Percentiles rank a stretch among this genome's conserved stretches.
Evolutionary conservation across 106 monocot species (phyloP).

Genomic region (Acorus calamus): DNA sequence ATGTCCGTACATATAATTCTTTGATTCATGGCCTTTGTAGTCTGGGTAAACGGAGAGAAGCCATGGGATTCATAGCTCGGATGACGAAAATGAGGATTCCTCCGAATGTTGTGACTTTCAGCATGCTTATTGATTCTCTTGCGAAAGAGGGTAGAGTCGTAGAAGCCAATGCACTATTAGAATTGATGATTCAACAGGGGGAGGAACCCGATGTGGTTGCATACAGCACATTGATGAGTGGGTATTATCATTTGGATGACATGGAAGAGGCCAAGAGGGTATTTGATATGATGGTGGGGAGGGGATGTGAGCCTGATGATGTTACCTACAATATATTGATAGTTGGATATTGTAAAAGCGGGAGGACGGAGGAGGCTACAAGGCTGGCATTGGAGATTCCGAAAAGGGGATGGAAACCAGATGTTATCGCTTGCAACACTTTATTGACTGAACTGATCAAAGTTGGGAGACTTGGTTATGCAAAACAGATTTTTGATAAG

Average conservation of each 20-base stretch:
- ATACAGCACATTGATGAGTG: conserved; percentile 13
- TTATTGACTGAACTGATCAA: conserved; percentile 1
- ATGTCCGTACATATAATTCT: no score
- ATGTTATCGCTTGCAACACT: conserved; percentile 4
- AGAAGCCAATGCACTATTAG: conserved; percentile 4
- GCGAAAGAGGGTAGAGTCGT: background rate
- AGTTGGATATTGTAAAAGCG: conserved; percentile 12
- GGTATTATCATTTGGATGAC: background rate
- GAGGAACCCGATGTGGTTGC: conserved; percentile 14
- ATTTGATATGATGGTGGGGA: conserved; percentile 7
- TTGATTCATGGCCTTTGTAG: no score
- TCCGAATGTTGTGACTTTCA: no score
- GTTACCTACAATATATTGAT: conserved; percentile 10
- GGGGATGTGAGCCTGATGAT: conserved; percentile 6
- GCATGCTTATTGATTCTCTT: conserved; percentile 1
- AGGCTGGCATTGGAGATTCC: no score
- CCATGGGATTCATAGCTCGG: no score
- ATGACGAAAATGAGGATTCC: no score
- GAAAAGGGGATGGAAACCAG: background rate
- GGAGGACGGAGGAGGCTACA: conserved; percentile 1
- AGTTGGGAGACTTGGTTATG: background rate
- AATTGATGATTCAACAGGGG: background rate
- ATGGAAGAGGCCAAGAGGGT: conserved; percentile 10
- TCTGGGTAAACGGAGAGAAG: no score
- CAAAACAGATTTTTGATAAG: background rate